phyloP scores from a whole-genome alignment of 768 basidiomycete species.

The Pleurotus salmoneostramineus region DNA sequence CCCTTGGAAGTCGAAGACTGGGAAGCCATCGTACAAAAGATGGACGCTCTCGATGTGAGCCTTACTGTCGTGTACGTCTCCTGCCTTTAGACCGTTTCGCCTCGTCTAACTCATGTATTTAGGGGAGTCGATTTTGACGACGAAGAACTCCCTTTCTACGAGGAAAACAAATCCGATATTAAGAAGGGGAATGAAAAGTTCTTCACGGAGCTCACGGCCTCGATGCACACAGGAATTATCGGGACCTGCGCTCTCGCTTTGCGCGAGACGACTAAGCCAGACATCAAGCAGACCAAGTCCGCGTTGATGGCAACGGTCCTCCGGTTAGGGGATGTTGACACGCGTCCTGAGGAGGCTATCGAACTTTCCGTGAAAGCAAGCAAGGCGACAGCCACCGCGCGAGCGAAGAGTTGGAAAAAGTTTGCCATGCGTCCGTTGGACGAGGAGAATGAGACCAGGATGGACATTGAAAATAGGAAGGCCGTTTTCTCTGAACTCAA shows the following conservation, averaged over 20 bases:
- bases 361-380: conserved; percentile 70
- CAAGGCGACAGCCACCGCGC: conserved; percentile 72
- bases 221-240: conserved; percentile 46
- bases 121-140: conserved; percentile 93
- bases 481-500: conserved; percentile 38
- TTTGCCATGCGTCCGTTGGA: conserved; percentile 41
- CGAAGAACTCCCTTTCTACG: conserved; percentile 54
- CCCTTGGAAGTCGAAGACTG: conserved; percentile 73
- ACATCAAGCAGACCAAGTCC: conserved; percentile 68
- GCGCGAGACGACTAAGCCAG: conserved; percentile 54
- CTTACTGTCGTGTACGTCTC: conserved; percentile 66
- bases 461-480: conserved; percentile 27
- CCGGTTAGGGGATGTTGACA: conserved; percentile 73
- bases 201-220: conserved; percentile 42
- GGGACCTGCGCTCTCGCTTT: conserved; percentile 69
- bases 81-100: background rate
- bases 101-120: conserved; percentile 4
- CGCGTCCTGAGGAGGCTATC: conserved; percentile 65
- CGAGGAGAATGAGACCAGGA: conserved; percentile 29
- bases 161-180: conserved; percentile 63
- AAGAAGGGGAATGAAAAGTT: conserved; percentile 81
- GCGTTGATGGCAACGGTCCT: conserved; percentile 59
- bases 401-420: conserved; percentile 79
- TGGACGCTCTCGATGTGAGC: conserved; percentile 53
- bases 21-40: conserved; percentile 62